Evolutionary conservation across 2,329 filamentous ascomycete genomes (phyloP).

Genomic region (Tolypocladium nubicola): DNA sequence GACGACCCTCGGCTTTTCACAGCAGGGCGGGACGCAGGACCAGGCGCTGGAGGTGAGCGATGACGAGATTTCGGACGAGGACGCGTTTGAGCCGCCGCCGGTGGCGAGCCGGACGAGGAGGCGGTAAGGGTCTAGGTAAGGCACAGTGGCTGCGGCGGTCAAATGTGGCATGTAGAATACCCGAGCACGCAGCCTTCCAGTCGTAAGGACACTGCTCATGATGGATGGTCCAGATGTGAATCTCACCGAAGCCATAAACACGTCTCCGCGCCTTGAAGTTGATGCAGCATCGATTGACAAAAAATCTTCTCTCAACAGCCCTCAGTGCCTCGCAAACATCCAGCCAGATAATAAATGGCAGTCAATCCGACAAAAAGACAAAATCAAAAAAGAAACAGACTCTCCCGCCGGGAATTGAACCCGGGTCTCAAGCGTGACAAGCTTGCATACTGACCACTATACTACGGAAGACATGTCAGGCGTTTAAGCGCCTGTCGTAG

Average conservation of each 20-base stretch:
- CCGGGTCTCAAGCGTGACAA: constrained; percentile 6
- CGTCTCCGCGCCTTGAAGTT: no score
- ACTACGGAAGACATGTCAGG: constrained; percentile 7
- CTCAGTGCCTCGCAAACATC: no score
- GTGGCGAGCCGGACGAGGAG: constrained; percentile 20
- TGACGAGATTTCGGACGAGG: constrained; percentile 54
- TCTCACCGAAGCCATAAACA: not conserved
- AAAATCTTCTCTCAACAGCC: not conserved
- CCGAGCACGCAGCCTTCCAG: not conserved
- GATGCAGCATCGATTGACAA: not conserved
- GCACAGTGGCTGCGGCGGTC: not conserved
- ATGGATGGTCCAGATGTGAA: not conserved
- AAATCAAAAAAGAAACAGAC: not conserved
- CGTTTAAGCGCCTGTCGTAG: constrained; percentile 9
- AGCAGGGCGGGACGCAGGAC: constrained; percentile 31
- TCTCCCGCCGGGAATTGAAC: constrained; percentile 7
- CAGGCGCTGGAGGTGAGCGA: constrained; percentile 50
- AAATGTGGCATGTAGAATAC: not conserved
- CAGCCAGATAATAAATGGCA: no score
- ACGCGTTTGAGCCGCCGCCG: constrained; percentile 46
- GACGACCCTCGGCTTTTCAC: constrained; percentile 23
- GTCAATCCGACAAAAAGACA: no score
- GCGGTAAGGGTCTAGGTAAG: constrained; percentile 5
- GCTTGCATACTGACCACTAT: constrained; percentile 9
- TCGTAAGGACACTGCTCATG: no score